A percentile compares a stretch with the other conserved stretches of the same genome.
These are phyloP conservation scores for Chlorella sp. DNA, from an alignment of 139 green algal species.

Conservation along the genomic window DNA sequence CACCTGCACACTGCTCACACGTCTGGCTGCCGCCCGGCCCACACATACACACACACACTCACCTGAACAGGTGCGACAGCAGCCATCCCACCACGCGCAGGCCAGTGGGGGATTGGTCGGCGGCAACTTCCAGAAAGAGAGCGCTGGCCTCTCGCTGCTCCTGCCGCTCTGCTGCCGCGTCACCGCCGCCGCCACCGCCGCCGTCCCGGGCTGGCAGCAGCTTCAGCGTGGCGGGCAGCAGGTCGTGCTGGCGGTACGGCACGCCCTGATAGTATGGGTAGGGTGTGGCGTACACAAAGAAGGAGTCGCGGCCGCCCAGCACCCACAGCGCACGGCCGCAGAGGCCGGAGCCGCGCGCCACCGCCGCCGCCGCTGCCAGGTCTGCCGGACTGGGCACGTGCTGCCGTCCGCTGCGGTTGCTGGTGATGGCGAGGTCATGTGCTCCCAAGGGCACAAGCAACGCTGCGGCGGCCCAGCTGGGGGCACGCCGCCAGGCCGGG, in stretches of 20 bases:
- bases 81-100: constrained; percentile 29
- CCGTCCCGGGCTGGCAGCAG: neutral
- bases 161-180: neutral
- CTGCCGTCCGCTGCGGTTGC: neutral
- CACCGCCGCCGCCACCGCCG: no score
- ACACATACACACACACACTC: neutral
- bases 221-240: constrained; percentile 10
- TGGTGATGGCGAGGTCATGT: neutral
- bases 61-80: constrained; percentile 26
- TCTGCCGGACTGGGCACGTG: neutral
- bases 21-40: neutral
- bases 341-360: neutral
- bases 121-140: constrained; percentile 12
- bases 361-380: neutral
- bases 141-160: neutral
- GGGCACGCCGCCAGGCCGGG: constrained; percentile 7
- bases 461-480: constrained; percentile 19
- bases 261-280: constrained; percentile 1
- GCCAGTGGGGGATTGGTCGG: neutral
- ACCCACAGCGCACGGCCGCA: neutral
- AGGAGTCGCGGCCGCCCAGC: neutral
- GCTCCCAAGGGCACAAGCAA: constrained; percentile 9
- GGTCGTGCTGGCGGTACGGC: neutral
- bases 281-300: neutral
- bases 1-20: neutral